Base-by-base conservation (phyloP, 345 rosid species). In the Eucalyptus polyanthemos region DNA sequence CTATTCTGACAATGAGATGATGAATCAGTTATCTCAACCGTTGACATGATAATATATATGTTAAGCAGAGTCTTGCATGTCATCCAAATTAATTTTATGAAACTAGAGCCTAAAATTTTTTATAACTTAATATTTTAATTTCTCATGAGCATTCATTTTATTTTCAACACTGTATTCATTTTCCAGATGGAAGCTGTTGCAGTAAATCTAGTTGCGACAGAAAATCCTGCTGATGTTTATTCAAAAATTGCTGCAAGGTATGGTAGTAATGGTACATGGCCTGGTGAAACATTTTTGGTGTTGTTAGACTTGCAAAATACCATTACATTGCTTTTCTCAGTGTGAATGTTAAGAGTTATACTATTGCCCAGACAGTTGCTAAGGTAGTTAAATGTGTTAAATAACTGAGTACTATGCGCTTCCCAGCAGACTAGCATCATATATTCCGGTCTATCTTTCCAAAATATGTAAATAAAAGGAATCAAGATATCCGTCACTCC, bases 221-320 rank as follows among this genome's bases (percentile, higher is more conserved):
- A 97, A 49, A 95, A 95, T 91, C 99, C 98, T 87, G 96, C 99
- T 87, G 99, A 98, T 93, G 97, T 98, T 90, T 98, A 98, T 91
- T 93, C 98, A 60, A 97, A 95, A 94, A 98, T 98, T 91, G 97
- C 99, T 88, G 88, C 86, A 91, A 98, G 99, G 99, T 97, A 50
- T 50, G 53, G 53, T 50, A 50, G 53, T 50, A 50, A 96, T 34
- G 24, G 24, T 17, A 17, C 25, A 69, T 34, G 80, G 80, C 80
- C 80, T 17, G 7, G 80, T 34, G 44, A 69, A 34, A 34, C 44
- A 45, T 47, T 47, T 50, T 50, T 50, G 87, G 8, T 86, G 27
- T 49, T 50, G 62, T 86, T 50, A 49, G 58, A 86, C 21, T 49
- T 86, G 62, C 58, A 50, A 86, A 50, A 16, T 65, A 65, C 76